Evolutionary conservation across 768 basidiomycete genomes (phyloP), one percentile per base, ranked within the genome.

Genomic region (Nevesoporus exiguus): DNA sequence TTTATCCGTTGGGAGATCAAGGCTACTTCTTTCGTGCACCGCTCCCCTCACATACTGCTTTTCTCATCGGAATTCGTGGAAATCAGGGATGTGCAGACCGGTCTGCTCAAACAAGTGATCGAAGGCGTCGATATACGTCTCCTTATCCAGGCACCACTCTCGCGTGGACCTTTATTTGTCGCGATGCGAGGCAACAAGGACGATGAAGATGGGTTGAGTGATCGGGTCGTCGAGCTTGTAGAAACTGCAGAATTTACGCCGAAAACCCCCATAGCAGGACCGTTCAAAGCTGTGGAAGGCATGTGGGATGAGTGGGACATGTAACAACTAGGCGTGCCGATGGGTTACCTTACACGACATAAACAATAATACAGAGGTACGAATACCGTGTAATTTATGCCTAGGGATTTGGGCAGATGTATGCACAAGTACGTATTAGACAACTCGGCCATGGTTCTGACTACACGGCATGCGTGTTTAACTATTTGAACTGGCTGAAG

Each of bases 1-100:
- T 90, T 81, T 65, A 79, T 92, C 57, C 84, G 82, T 53, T 93
- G 91, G 91, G 91, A 93, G 71, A 79, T 79, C 54, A 82, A 77
- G 56, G 88, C 84, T 11, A 73, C 70, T 3, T 75, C 85, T 1
- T 93, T 78, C 62, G 80, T 83, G 10, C 69, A 80, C 42, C 82
- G 87, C 14, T 79, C 80, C 9, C 76, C 75, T 7, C 79, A 90
- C 61, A 56, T 93, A 58, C 75, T 93, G 19, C 80, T 93, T 29
- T 81, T 93, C 71, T 90, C 88, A 7, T 62, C 80, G 15, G 78
- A 83, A 52, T 93, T 88, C 66, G 77, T 93, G 62, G 91, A 93
- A 66, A 74, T 93, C 25, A 82, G 91, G 51, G 75, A 82, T 54
- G 71, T 82, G 25, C 69, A 74, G 14, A 86, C 84, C 1, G 85